Evolutionary conservation across 83 land plant genomes (phyloP).

Genomic region (Diphasiastrum complanatum): DNA sequence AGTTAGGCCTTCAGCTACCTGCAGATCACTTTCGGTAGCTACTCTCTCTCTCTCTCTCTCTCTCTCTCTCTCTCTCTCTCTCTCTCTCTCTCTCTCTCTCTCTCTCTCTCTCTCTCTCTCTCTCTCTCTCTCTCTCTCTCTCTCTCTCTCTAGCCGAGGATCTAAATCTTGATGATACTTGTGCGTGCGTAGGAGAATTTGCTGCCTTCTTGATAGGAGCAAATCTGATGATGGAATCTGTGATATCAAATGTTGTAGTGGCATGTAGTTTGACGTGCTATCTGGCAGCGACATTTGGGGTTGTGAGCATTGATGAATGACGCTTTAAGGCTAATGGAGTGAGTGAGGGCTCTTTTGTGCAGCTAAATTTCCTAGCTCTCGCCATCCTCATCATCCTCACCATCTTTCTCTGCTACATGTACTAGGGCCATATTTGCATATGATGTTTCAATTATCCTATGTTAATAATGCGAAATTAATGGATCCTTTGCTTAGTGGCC

Average conservation of each 20-base stretch:
- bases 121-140: no score
- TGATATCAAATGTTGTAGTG: no score
- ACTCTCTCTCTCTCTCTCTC: background rate
- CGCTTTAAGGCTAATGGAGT: no score
- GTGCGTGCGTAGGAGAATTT: background rate
- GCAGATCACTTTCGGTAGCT: background rate
- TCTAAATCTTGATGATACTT: background rate
- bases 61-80: background rate
- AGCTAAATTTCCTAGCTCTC: constrained; percentile 1
- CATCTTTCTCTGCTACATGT: constrained; percentile 10
- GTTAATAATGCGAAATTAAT: no score
- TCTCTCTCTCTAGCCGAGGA: no score
- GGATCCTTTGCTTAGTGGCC: no score
- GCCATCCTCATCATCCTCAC: no score
- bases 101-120: no score
- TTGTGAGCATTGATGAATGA: background rate
- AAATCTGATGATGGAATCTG: no score
- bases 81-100: no score
- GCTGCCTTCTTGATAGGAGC: constrained; percentile 3
- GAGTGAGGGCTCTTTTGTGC: background rate
- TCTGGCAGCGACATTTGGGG: background rate
- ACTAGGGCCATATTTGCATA: background rate
- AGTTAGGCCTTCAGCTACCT: no score
- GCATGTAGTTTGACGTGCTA: background rate
- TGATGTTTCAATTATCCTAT: no score